A percentile compares a stretch with the other conserved stretches of the same genome.
These are phyloP conservation scores for Trichoderma erinaceum DNA, from an alignment of 495 filamentous ascomycete genomes.

Conservation along the genomic window DNA sequence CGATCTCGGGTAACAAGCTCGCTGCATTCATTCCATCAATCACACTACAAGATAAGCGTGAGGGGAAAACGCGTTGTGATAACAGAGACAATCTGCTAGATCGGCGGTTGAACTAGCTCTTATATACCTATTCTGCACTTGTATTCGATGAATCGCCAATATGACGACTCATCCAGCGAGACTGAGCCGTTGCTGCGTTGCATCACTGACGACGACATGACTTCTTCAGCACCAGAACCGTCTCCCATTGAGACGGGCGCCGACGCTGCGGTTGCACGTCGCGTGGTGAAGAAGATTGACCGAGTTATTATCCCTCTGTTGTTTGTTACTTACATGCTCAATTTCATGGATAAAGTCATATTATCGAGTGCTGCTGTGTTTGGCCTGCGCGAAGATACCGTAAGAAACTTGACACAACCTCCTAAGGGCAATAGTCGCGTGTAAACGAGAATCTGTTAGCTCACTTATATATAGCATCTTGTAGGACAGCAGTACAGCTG, in stretches of 20 bases:
- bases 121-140: neutral
- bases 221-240: neutral
- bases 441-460: neutral
- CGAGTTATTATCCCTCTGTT: conserved; percentile 6
- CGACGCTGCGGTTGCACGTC: neutral
- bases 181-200: neutral
- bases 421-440: neutral
- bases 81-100: neutral
- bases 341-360: conserved; percentile 36
- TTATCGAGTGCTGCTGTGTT: conserved; percentile 32
- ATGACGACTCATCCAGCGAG: neutral
- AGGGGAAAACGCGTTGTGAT: neutral
- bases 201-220: neutral
- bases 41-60: conserved; percentile 6
- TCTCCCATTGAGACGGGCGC: neutral
- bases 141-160: neutral
- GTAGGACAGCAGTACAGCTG: conserved; percentile 33
- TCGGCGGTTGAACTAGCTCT: neutral
- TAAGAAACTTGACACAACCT: conserved; percentile 1
- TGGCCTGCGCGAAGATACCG: conserved; percentile 29
- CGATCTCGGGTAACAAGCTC: neutral
- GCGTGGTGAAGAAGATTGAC: conserved; percentile 7
- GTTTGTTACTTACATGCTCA: conserved; percentile 21
- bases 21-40: neutral
- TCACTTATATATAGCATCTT: conserved; percentile 20